Conservation (phyloP, 1,139 yeast species). For the Petasospora fabianii region DNA sequence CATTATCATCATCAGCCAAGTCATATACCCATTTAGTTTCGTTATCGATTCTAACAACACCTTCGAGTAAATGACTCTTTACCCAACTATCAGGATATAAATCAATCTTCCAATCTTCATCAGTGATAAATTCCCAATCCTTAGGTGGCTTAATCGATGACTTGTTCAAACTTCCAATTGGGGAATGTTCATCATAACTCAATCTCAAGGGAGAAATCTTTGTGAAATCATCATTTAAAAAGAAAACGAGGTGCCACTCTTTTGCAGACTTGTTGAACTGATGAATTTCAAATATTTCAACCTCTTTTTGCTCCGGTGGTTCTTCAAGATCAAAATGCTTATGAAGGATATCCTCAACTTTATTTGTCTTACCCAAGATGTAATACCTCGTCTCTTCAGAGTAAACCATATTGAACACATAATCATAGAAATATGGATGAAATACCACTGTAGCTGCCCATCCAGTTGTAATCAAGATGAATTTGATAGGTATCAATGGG, state of each 20-base stretch:
- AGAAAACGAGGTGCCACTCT: slow-evolving; percentile 62
- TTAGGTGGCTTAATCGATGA: slow-evolving; percentile 49
- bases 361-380: slow-evolving; percentile 43
- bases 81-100: slow-evolving; percentile 60
- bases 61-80: slow-evolving; percentile 41
- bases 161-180: slow-evolving; percentile 29
- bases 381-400: slow-evolving; percentile 60
- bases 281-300: slow-evolving; percentile 74
- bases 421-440: slow-evolving; percentile 54
- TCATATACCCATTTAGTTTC: slow-evolving; percentile 84
- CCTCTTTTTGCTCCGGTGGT: slow-evolving; percentile 36
- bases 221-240: slow-evolving; percentile 51
- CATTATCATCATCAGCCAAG: slow-evolving; percentile 24
- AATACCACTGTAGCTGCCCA: slow-evolving; percentile 50
- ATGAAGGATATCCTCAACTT: slow-evolving; percentile 38
- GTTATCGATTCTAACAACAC: slow-evolving; percentile 54
- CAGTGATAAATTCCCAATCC: slow-evolving; percentile 46
- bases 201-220: slow-evolving; percentile 36
- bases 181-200: slow-evolving; percentile 22
- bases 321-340: slow-evolving; percentile 33
- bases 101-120: slow-evolving; percentile 56
- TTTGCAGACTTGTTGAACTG: slow-evolving; percentile 43
- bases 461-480: slow-evolving; percentile 35
- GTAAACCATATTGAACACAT: slow-evolving; percentile 42
- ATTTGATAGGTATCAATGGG: slow-evolving; percentile 33